Evolutionary conservation across 2,329 filamentous ascomycete genomes (phyloP), one percentile per base, ranked within the genome.

Genomic region (Botrytis elliptica): DNA sequence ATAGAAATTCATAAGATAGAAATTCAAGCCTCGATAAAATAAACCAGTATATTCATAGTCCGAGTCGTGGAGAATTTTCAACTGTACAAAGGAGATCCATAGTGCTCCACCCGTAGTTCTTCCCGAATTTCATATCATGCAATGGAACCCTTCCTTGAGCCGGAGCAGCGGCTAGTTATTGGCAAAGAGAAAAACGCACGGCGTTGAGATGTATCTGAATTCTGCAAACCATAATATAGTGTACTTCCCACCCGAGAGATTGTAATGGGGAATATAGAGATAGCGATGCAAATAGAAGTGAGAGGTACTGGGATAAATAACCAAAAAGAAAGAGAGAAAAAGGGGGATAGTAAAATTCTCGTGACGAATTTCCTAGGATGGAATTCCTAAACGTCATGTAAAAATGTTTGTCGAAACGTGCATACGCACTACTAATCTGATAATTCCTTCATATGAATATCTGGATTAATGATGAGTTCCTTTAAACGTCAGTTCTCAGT

Each of bases 31-130:
- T 52, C 46, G 0, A 49, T 52, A n/a, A 52, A 52, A 25, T 1
- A 5, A n/a, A 25, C 0, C 10, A 52, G 49, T n/a, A 14, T 22
- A 22, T 4, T 1, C 2, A 1, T 6, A n/a, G 9, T n/a, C 6
- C 22, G 1, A 14, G 25, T 52, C 49, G 10, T 4, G 25, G 4
- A 52, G 49, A n/a, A n/a, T 3, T 14, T 12, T 4, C 10, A 25
- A 52, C 10, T n/a, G 10, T 14, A n/a, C 22, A 4, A 52, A 52
- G 10, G 10, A 1, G 12, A n/a, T n/a, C 4, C 22, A 52, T 14
- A 4, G n/a, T n/a, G 49, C 4, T 52, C 10, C 25, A 4, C 10
- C 3, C 10, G 4, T n/a, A 52, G 4, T 10, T 14, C 22, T 14
- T 25, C 3, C 46, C 10, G 10, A 3, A n/a, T n/a, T n/a, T 14